Conservation (phyloP, 1,284 basidiomycete genomes). For the Calocybe gambosa region DNA sequence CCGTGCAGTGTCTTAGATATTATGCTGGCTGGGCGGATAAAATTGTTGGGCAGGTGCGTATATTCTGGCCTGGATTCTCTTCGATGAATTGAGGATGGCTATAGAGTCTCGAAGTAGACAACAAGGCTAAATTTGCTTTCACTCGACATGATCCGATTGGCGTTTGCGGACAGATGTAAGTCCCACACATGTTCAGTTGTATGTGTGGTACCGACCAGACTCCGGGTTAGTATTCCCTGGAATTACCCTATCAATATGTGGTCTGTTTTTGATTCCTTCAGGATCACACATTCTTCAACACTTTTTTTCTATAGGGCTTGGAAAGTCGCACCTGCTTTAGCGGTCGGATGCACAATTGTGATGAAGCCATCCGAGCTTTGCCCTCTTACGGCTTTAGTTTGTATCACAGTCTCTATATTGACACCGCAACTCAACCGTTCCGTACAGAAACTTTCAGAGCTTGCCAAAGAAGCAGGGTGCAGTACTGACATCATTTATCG, state of each 20-base stretch:
- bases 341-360: conserved; percentile 82
- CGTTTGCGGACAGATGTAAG: conserved; percentile 86
- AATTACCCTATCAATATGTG: conserved; percentile 94
- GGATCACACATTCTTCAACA: not conserved
- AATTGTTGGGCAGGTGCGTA: conserved; percentile 55
- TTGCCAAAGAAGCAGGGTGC: conserved; percentile 76
- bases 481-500: conserved; percentile 14
- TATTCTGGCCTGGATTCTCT: not conserved
- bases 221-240: conserved; percentile 72
- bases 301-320: conserved; percentile 54
- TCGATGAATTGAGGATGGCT: not conserved
- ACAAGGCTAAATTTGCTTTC: conserved; percentile 76
- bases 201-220: conserved; percentile 4
- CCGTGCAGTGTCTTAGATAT: conserved; percentile 76
- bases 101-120: conserved; percentile 77
- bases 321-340: conserved; percentile 89
- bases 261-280: conserved; percentile 31
- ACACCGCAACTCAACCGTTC: conserved; percentile 3
- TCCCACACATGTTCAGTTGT: conserved; percentile 15
- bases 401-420: conserved; percentile 17
- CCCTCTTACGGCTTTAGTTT: conserved; percentile 80
- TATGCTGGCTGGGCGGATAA: conserved; percentile 71
- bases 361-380: conserved; percentile 93
- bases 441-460: conserved; percentile 69
- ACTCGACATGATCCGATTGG: conserved; percentile 92